phyloP scores from a whole-genome alignment of 2,329 filamentous ascomycete species.

The Phialophora tarda region DNA sequence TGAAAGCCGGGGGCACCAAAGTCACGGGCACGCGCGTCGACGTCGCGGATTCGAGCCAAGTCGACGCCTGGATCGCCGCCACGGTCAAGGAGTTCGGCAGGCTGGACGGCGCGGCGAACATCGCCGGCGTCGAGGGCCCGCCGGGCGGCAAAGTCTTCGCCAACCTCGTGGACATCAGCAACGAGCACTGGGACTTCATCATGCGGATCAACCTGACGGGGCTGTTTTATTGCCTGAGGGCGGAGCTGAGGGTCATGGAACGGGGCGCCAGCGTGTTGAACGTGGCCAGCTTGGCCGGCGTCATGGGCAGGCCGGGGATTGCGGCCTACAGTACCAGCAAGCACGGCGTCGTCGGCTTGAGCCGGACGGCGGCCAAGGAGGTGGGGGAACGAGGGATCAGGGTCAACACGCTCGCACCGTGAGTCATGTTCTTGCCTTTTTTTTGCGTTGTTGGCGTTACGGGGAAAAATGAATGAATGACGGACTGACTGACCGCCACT shows the following conservation, averaged over 20 bases:
- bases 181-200: conserved; percentile 52
- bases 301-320: conserved; percentile 46
- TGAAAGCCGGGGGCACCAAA: conserved; percentile 22
- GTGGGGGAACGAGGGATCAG: conserved; percentile 44
- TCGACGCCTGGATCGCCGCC: conserved; percentile 34
- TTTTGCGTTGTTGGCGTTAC: not conserved
- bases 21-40: conserved; percentile 29
- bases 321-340: conserved; percentile 53
- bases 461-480: too few species aligned
- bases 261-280: conserved; percentile 49
- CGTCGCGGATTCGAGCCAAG: conserved; percentile 24
- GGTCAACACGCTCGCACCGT: conserved; percentile 47
- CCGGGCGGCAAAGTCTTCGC: conserved; percentile 53
- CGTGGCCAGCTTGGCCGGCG: conserved; percentile 49
- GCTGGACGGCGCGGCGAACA: conserved; percentile 38
- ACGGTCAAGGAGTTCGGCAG: conserved; percentile 35
- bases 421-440: not conserved
- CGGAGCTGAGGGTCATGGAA: conserved; percentile 51
- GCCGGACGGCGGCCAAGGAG: conserved; percentile 48
- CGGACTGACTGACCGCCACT: conserved; percentile 9
- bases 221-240: conserved; percentile 49
- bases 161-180: conserved; percentile 44
- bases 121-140: conserved; percentile 43
- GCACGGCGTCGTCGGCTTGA: conserved; percentile 53
- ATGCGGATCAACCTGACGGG: conserved; percentile 52